A percentile compares a stretch with the other conserved stretches of the same genome.
Conservation (phyloP, 2,329 filamentous ascomycete species). For the Trichoderma koningiopsis region DNA sequence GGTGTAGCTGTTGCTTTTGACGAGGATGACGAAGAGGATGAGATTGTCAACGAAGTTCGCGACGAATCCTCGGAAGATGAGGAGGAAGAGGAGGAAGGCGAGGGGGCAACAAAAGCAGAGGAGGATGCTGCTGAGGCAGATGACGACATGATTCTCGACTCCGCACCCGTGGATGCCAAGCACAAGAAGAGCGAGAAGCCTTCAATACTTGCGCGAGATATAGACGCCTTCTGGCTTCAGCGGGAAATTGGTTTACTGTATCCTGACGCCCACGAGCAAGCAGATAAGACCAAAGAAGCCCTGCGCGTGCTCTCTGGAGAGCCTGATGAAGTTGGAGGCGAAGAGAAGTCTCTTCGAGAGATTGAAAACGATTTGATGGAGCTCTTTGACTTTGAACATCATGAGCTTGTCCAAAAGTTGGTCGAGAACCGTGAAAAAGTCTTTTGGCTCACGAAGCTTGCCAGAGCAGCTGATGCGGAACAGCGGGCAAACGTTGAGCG, state of each 20-base stretch:
- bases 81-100: constrained; percentile 63
- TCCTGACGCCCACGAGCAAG: constrained; percentile 86
- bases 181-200: constrained; percentile 58
- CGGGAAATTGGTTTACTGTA: constrained; percentile 88
- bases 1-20: constrained; percentile 98
- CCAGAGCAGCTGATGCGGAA: constrained; percentile 77
- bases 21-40: constrained; percentile 80
- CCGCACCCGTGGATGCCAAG: constrained; percentile 52
- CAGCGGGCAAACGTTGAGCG: constrained; percentile 77
- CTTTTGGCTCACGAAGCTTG: constrained; percentile 90
- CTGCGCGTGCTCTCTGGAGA: constrained; percentile 80
- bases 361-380: constrained; percentile 99
- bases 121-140: constrained; percentile 63
- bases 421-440: constrained; percentile 92
- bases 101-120: constrained; percentile 57
- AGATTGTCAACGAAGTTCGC: constrained; percentile 79
- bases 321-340: constrained; percentile 68
- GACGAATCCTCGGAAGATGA: constrained; percentile 86
- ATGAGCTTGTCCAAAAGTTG: constrained; percentile 86
- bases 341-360: constrained; percentile 84
- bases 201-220: constrained; percentile 78
- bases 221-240: constrained; percentile 97
- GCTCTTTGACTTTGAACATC: constrained; percentile 95
- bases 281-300: constrained; percentile 86
- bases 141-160: constrained; percentile 85